Percentiles rank a stretch among this genome's conserved stretches.
Evolutionary conservation across 2,329 filamentous ascomycete genomes (phyloP).

Genomic region (Talaromyces sp.): DNA sequence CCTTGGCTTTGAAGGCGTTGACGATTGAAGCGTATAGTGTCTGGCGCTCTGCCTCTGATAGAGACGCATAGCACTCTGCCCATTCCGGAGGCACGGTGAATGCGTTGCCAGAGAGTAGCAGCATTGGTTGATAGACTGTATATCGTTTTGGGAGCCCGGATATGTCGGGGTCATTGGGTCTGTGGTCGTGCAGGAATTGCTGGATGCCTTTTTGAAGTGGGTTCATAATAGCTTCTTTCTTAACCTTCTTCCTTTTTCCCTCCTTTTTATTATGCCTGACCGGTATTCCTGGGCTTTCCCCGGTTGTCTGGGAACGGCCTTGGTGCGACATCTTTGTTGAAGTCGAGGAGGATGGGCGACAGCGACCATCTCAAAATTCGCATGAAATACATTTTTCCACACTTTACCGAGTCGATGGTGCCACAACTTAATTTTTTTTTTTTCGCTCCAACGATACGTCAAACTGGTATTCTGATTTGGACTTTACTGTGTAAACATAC

Average conservation of each 20-base stretch:
- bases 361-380: no score
- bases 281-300: background rate
- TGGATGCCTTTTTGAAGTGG: slow-evolving; percentile 32
- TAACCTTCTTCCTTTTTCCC: background rate
- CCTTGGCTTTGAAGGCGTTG: slow-evolving; percentile 33
- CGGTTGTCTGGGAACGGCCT: background rate
- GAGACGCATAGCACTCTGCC: slow-evolving; percentile 27
- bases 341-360: background rate
- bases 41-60: slow-evolving; percentile 30
- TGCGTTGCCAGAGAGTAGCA: slow-evolving; percentile 53
- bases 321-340: background rate
- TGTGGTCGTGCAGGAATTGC: slow-evolving; percentile 27
- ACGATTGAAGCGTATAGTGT: slow-evolving; percentile 44
- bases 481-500: no score
- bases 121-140: slow-evolving; percentile 55
- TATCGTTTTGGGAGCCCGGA: slow-evolving; percentile 44
- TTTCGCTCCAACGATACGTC: no score
- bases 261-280: background rate
- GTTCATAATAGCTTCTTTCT: slow-evolving; percentile 21
- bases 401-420: no score
- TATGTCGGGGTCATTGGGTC: slow-evolving; percentile 14
- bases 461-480: no score
- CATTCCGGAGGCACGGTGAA: slow-evolving; percentile 34
- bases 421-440: no score
- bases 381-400: no score